A percentile compares a stretch with the other conserved stretches of the same genome.
phyloP scores from a whole-genome alignment of 2,329 filamentous ascomycete genomes.

The Penicillium sp. region DNA sequence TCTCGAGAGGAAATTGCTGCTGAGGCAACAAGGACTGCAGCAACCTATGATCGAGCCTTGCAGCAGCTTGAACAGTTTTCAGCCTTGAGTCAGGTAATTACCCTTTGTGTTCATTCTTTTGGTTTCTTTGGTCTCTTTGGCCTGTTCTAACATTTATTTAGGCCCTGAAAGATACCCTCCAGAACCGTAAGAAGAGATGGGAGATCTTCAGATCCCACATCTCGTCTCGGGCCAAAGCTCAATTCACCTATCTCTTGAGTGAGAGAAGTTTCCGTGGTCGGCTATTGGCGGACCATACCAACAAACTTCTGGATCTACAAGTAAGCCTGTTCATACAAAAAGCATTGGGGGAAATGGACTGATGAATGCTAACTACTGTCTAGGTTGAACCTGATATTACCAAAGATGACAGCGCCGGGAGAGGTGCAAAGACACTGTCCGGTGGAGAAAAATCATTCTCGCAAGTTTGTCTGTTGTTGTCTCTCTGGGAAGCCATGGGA shows the following conservation, averaged over 20 bases:
- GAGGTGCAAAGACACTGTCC: slow-evolving; percentile 87
- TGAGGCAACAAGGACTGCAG: slow-evolving; percentile 38
- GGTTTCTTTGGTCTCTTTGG: slow-evolving; percentile 14
- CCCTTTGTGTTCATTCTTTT: not conserved
- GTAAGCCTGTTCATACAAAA: slow-evolving; percentile 45
- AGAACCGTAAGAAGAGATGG: slow-evolving; percentile 72
- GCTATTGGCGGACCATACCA: slow-evolving; percentile 72
- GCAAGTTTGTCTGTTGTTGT: slow-evolving; percentile 86
- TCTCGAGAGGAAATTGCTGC: slow-evolving; percentile 64
- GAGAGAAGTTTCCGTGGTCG: slow-evolving; percentile 85
- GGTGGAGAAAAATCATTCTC: slow-evolving; percentile 98
- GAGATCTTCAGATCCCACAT: slow-evolving; percentile 78
- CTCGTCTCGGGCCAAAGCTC: slow-evolving; percentile 77
- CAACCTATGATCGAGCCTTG: slow-evolving; percentile 37
- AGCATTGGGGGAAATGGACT: not conserved
- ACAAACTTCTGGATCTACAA: slow-evolving; percentile 72
- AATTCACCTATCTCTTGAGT: slow-evolving; percentile 83
- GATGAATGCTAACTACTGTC: slow-evolving; percentile 9
- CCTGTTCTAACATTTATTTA: slow-evolving; percentile 26
- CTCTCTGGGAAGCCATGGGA: slow-evolving; percentile 98
- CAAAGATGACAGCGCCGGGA: slow-evolving; percentile 64
- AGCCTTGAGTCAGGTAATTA: slow-evolving; percentile 39
- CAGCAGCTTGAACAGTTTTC: slow-evolving; percentile 40
- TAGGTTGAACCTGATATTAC: slow-evolving; percentile 67
- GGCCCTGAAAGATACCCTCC: slow-evolving; percentile 60